Evolutionary conservation across 1,284 basidiomycete genomes (phyloP).

Genomic region (Moniliophthora roreri): DNA sequence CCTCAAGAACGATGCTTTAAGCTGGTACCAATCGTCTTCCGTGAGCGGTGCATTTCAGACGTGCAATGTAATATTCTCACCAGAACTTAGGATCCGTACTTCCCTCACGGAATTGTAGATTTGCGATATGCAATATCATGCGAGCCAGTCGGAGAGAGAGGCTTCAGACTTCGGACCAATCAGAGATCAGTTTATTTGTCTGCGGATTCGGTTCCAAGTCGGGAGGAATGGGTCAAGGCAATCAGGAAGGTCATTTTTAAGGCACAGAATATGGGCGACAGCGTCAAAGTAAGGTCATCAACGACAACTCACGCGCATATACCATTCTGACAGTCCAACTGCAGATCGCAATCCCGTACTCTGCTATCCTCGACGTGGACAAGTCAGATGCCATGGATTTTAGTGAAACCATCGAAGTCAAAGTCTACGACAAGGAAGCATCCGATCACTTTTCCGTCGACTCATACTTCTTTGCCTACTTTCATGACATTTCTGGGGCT

Average conservation of each 20-base stretch:
- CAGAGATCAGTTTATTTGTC: slow-evolving; percentile 73
- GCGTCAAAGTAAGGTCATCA: slow-evolving; percentile 69
- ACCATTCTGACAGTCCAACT: background rate
- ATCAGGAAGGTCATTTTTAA: slow-evolving; percentile 92
- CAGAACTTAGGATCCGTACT: slow-evolving; percentile 81
- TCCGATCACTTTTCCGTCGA: slow-evolving; percentile 72
- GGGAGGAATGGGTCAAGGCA: slow-evolving; percentile 93
- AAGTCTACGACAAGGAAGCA: slow-evolving; percentile 77
- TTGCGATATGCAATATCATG: slow-evolving; percentile 90
- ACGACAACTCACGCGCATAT: background rate
- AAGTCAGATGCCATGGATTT: slow-evolving; percentile 88
- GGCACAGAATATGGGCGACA: slow-evolving; percentile 93
- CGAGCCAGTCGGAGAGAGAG: slow-evolving; percentile 72
- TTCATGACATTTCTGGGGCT: slow-evolving; percentile 75
- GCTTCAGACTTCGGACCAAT: slow-evolving; percentile 79
- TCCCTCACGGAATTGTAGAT: slow-evolving; percentile 93
- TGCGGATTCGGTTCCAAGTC: slow-evolving; percentile 77
- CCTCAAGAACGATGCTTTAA: slow-evolving; percentile 89
- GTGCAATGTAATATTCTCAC: slow-evolving; percentile 4
- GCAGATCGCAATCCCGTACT: slow-evolving; percentile 90
- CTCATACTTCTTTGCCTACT: slow-evolving; percentile 94
- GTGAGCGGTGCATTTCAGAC: slow-evolving; percentile 41
- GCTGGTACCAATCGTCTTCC: slow-evolving; percentile 93
- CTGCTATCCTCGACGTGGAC: slow-evolving; percentile 86
- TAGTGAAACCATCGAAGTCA: slow-evolving; percentile 91